Conservation (phyloP, 768 basidiomycete species). For the Coprinellus micaceus region DNA sequence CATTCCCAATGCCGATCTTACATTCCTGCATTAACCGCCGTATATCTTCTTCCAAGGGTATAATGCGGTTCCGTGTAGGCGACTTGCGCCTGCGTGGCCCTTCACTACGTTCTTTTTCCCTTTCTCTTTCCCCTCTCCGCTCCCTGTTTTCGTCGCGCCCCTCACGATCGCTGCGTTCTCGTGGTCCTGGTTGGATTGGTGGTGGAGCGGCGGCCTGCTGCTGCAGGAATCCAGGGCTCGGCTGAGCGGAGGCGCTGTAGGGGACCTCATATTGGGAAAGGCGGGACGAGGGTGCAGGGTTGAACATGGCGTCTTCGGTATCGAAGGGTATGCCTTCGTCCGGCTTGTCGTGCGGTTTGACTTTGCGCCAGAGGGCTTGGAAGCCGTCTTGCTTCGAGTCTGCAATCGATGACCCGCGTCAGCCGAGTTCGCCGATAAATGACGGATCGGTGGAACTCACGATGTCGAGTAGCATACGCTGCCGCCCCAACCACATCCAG, state of each 20-base stretch:
- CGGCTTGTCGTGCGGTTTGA: conserved; percentile 77
- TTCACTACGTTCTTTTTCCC: no score
- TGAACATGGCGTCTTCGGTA: conserved; percentile 76
- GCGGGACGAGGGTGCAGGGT: conserved; percentile 41
- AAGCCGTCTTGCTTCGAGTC: conserved; percentile 46
- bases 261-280: conserved; percentile 37
- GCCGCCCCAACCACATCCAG: conserved; percentile 81
- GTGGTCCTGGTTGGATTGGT: no score
- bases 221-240: conserved; percentile 23
- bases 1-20: conserved; percentile 79
- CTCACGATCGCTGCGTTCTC: no score
- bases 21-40: conserved; percentile 81
- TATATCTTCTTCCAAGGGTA: conserved; percentile 83
- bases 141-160: no score
- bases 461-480: conserved; percentile 58
- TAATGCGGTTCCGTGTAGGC: conserved; percentile 36
- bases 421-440: background rate
- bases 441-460: conserved; percentile 26
- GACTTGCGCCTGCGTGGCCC: conserved; percentile 6
- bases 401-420: conserved; percentile 8
- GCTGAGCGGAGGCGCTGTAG: conserved; percentile 34
- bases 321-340: conserved; percentile 82
- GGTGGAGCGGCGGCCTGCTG: conserved; percentile 18
- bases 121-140: no score
- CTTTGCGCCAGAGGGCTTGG: conserved; percentile 71